Evolutionary conservation across 1,139 yeast genomes (phyloP), one percentile per base, ranked within the genome.

Genomic region (Scheffersomyces illinoinensis): DNA sequence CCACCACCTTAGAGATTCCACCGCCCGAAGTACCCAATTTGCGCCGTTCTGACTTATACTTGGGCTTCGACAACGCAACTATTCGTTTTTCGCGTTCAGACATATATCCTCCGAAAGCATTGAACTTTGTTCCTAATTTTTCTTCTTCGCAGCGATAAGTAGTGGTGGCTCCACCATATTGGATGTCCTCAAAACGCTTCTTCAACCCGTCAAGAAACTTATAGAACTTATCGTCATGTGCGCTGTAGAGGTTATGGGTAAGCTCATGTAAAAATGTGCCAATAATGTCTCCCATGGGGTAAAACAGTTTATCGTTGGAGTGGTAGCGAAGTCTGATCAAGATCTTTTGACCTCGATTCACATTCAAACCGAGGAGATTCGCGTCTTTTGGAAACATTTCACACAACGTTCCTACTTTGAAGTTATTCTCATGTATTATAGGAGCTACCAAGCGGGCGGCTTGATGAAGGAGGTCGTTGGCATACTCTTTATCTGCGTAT

Each of bases 261-360:
- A 95, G 77, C 71, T 95, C 99, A 71, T 95, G 99, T 12, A 95
- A 77, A 85, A 93, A 84, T 0, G 97, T 92, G 0, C 93, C 97
- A 18, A 93, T 70, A 2, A 93, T 75, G 57, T 87, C 88, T 17
- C 88, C 85, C 72, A 89, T 76, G 0, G 93, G 89, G 26, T 87
- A 73, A 69, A 93, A 93, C 73, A 74, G 76, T 43, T 76, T 68
- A 49, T 84, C 85, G 68, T 89, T 85, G 24, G 78, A 72, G 21
- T 86, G 84, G 52, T 83, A 83, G 58, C 98, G 76, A 54, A 95
- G 76, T 58, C 98, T 74, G 12, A 95, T 68, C 71, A 90, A 82
- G 21, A 95, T 87, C 71, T 90, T 90, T 62, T 78, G 79, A 0
- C 98, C 98, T n/a, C 76, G 76, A 68, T 92, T 91, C n/a, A 92